Conservation (phyloP, 306 rosid genomes). For the Fagus crenata region DNA sequence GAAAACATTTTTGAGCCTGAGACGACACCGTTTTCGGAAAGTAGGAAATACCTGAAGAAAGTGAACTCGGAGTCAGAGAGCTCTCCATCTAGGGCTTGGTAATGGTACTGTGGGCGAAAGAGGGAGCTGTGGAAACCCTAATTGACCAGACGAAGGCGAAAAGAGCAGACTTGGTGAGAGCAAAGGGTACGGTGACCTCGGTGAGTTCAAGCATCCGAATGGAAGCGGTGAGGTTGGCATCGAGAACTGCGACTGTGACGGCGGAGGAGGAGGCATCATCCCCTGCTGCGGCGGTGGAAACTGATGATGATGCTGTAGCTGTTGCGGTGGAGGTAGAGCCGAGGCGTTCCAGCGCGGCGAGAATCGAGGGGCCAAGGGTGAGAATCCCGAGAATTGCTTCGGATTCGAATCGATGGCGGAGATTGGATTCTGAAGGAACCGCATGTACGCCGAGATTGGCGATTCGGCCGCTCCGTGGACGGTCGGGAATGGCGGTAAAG, state of each 20-base stretch:
- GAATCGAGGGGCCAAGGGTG: constrained; percentile 60
- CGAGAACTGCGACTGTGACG: constrained; percentile 42
- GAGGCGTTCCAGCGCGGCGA: constrained; percentile 67
- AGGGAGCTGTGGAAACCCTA: constrained; percentile 88
- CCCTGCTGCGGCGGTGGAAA: constrained; percentile 27
- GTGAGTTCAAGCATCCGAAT: constrained; percentile 88
- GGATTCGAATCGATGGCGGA: constrained; percentile 44
- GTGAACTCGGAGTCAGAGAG: constrained; percentile 34
- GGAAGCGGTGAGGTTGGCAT: constrained; percentile 68
- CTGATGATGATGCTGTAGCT: constrained; percentile 1
- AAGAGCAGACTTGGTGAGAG: constrained; percentile 65
- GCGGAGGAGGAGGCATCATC: constrained; percentile 22
- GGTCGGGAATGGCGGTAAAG: constrained; percentile 83
- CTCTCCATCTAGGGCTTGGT: constrained; percentile 86
- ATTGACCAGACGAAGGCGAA: constrained; percentile 68
- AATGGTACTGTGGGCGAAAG: constrained; percentile 83
- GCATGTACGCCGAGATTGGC: constrained; percentile 84
- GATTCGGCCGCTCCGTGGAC: constrained; percentile 93
- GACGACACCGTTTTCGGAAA: constrained; percentile 28
- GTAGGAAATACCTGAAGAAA: constrained; percentile 38
- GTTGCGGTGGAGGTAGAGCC: constrained; percentile 30
- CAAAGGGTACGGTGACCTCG: constrained; percentile 59
- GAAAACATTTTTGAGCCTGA: constrained; percentile 25
- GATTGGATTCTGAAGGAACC: constrained; percentile 58
- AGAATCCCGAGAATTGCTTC: constrained; percentile 70